A percentile compares a stretch with the other conserved stretches of the same genome.
Conservation (phyloP, 2,329 filamentous ascomycete species). For the Hypoxylon sp. region DNA sequence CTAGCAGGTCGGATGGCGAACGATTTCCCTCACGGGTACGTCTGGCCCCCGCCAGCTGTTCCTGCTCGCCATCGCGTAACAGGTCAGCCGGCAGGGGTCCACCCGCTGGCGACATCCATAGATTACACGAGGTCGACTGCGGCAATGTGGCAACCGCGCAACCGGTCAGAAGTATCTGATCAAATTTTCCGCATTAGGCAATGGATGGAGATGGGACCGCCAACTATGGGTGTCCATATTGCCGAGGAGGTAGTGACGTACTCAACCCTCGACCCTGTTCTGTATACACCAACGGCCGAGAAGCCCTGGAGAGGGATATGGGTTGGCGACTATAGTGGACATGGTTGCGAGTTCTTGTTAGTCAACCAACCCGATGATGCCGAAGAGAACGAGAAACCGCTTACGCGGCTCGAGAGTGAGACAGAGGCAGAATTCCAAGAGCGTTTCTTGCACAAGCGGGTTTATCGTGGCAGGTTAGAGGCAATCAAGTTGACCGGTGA, state of each 20-base stretch:
- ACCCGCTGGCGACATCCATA: conserved; percentile 37
- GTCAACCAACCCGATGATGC: conserved; percentile 79
- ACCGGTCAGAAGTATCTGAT: conserved; percentile 74
- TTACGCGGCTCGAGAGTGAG: conserved; percentile 59
- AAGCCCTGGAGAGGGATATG: conserved; percentile 93
- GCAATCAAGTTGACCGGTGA: conserved; percentile 95
- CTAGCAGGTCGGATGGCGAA: conserved; percentile 50
- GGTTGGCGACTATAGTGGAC: conserved; percentile 89
- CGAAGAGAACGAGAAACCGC: conserved; percentile 57
- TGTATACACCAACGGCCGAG: conserved; percentile 83
- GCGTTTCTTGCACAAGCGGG: conserved; percentile 60
- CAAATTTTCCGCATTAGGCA: conserved; percentile 79
- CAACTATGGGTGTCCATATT: conserved; percentile 62
- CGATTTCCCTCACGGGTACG: conserved; percentile 61
- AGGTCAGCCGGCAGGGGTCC: conserved; percentile 49
- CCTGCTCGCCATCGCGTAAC: conserved; percentile 71
- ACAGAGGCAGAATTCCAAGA: conserved; percentile 60
- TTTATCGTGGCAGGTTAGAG: conserved; percentile 77
- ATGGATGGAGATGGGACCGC: conserved; percentile 76
- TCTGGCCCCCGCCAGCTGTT: conserved; percentile 83
- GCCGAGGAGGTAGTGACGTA: conserved; percentile 72
- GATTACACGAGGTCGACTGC: conserved; percentile 44
- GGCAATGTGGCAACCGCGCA: conserved; percentile 50
- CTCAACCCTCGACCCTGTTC: conserved; percentile 75
- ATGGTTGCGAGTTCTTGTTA: conserved; percentile 90